Percentiles rank a stretch among this genome's conserved stretches.
Conservation (phyloP, 371 early-diverging fungal genomes). For the Rhizopus stolonifer region DNA sequence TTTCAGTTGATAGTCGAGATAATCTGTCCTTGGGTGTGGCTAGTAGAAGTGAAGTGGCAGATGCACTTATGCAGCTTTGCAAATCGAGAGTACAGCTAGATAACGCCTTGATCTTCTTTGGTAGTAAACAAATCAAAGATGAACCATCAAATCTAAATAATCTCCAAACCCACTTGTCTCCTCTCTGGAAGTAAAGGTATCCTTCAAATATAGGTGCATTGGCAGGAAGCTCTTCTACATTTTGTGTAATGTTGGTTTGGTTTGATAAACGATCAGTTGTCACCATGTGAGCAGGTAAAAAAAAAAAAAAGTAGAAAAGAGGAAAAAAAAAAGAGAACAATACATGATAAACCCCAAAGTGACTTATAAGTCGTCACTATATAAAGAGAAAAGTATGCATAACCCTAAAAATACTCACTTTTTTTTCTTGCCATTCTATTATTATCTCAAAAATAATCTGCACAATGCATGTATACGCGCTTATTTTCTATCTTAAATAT, state of each 20-base stretch:
- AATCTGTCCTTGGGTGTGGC: constrained; percentile 21
- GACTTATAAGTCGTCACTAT: no score
- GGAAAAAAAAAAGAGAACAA: background rate
- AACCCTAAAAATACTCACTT: no score
- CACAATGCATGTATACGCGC: no score
- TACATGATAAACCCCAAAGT: no score
- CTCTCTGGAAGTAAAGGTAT: constrained; percentile 22
- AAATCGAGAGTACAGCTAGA: no score
- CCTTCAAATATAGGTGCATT: constrained; percentile 32
- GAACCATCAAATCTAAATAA: constrained; percentile 34
- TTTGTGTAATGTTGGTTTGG: no score
- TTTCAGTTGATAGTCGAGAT: background rate
- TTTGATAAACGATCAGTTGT: no score
- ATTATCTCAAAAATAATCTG: no score
- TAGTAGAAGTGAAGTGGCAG: constrained; percentile 14
- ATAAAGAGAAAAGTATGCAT: no score
- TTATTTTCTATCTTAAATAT: no score
- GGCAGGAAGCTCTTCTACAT: constrained; percentile 24
- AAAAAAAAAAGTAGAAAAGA: background rate
- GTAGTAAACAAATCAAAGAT: constrained; percentile 24
- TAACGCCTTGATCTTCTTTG: constrained; percentile 21
- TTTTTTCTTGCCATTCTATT: no score
- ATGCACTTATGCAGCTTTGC: no score
- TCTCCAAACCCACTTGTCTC: constrained; percentile 29
- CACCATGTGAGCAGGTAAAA: background rate